These are phyloP conservation scores for Suaeda aralocaspica DNA, from an alignment of 148 eudicot species.

Conservation along the genomic window DNA sequence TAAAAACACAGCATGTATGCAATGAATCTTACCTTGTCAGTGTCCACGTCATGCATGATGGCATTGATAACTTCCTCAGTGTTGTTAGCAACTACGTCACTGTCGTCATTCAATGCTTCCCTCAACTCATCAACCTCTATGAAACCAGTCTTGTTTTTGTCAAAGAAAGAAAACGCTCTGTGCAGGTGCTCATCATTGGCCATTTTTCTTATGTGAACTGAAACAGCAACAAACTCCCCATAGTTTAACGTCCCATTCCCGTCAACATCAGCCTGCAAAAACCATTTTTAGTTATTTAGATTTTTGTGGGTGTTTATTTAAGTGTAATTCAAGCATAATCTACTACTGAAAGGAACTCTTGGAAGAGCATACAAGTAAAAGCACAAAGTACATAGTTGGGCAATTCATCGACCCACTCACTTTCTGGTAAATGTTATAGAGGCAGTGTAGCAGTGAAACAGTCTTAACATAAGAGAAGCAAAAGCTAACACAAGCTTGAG, in stretches of 20 bases:
- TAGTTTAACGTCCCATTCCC: slow-evolving; percentile 63
- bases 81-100: slow-evolving; percentile 34
- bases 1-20: neutral
- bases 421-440: no score
- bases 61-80: slow-evolving; percentile 61
- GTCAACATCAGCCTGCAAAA: slow-evolving; percentile 67
- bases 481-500: neutral
- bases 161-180: slow-evolving; percentile 67
- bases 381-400: no score
- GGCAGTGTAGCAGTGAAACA: no score
- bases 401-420: no score
- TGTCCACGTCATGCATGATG: slow-evolving; percentile 78
- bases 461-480: no score
- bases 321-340: no score
- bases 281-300: neutral
- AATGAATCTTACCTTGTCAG: slow-evolving; percentile 53
- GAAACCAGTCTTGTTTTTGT: slow-evolving; percentile 59
- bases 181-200: slow-evolving; percentile 74
- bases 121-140: slow-evolving; percentile 74
- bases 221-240: slow-evolving; percentile 63
- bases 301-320: no score
- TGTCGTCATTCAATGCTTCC: slow-evolving; percentile 59
- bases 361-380: no score
- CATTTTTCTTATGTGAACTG: slow-evolving; percentile 64
- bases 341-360: no score